Conservation (phyloP, 148 eudicot genomes). For the Beta vulgaris region DNA sequence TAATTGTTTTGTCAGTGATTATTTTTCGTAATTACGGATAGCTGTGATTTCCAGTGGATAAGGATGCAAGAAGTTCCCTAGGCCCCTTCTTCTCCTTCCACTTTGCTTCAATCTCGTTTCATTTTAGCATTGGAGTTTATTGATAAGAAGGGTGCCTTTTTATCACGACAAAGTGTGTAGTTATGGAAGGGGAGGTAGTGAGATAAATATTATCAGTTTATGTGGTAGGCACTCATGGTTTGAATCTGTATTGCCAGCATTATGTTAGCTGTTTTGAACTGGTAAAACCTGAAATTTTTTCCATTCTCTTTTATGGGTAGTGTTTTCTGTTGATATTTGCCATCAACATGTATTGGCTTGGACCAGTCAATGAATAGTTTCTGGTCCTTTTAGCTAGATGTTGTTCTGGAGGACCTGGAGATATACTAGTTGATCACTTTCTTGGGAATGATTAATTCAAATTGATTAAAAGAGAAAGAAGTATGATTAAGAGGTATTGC, state of each 20-base stretch:
- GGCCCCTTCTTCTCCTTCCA: neutral
- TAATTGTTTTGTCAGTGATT: no score
- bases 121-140: neutral
- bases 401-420: neutral
- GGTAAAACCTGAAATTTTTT: neutral
- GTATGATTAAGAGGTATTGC: neutral
- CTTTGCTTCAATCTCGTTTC: neutral
- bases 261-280: neutral
- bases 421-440: neutral
- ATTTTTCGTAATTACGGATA: no score
- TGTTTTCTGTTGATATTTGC: neutral
- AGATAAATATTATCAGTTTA: neutral
- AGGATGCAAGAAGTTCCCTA: neutral
- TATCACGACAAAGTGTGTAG: neutral
- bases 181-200: neutral
- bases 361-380: neutral
- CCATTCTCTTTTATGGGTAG: neutral
- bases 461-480: neutral
- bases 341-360: neutral
- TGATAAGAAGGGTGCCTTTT: neutral
- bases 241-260: slow-evolving; percentile 5
- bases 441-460: neutral
- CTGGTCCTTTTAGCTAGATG: neutral
- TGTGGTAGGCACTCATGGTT: slow-evolving; percentile 6
- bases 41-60: neutral